Conservation (phyloP, 495 filamentous ascomycete genomes). For the Daldinia loculata region DNA sequence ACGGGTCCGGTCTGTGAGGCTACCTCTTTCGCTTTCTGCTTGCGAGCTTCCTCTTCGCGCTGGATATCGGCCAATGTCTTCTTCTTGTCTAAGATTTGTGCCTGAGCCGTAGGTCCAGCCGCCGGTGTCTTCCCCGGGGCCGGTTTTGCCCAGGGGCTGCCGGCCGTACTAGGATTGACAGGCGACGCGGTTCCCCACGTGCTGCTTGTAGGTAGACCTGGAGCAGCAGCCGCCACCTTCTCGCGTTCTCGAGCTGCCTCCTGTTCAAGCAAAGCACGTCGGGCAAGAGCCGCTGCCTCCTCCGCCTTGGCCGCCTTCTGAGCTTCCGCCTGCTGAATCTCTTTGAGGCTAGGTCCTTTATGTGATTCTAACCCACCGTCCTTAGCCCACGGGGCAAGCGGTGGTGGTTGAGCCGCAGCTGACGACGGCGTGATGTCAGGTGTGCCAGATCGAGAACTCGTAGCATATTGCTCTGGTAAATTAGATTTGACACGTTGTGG, state of each 20-base stretch:
- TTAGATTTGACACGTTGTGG: constrained; percentile 85
- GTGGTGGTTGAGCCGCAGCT: constrained; percentile 59
- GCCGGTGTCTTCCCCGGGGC: constrained; percentile 48
- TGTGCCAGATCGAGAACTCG: constrained; percentile 78
- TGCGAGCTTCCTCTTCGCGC: constrained; percentile 92
- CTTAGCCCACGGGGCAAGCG: constrained; percentile 94
- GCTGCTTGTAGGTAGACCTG: constrained; percentile 85
- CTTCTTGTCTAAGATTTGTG: constrained; percentile 63
- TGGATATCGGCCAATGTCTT: constrained; percentile 97
- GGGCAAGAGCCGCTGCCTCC: constrained; percentile 80
- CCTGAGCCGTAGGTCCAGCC: constrained; percentile 49
- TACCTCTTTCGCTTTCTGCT: constrained; percentile 72
- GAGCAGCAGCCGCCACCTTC: constrained; percentile 69
- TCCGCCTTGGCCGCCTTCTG: constrained; percentile 92
- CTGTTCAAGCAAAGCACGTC: constrained; percentile 79
- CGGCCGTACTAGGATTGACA: constrained; percentile 55
- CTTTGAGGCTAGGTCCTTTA: constrained; percentile 92
- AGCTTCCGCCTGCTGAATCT: constrained; percentile 96
- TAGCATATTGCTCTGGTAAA: constrained; percentile 80
- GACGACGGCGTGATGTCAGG: constrained; percentile 60
- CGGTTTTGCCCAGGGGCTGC: constrained; percentile 71
- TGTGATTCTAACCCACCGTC: constrained; percentile 73
- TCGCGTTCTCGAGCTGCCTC: constrained; percentile 72
- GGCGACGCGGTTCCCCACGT: constrained; percentile 90
- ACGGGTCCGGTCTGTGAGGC: constrained; percentile 59